These are phyloP conservation scores for Triadica sebifera DNA, from an alignment of 345 rosid species.

Conservation along the genomic window DNA sequence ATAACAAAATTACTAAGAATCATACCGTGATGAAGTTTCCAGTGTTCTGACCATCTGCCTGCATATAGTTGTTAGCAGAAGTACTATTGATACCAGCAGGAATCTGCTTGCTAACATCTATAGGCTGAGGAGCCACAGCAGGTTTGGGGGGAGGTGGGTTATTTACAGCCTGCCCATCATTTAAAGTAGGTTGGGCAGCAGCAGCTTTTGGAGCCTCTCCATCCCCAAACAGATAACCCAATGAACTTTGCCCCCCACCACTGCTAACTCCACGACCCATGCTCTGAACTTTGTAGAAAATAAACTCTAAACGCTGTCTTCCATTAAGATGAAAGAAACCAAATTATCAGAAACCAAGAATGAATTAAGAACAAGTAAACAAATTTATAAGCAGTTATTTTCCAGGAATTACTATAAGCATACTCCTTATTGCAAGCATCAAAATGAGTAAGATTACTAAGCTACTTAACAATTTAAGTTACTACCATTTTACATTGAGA, in stretches of 20 bases:
- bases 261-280: slow-evolving; percentile 84
- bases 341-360: not conserved
- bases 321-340: not conserved
- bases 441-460: not conserved
- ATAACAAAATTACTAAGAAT: not conserved
- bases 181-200: slow-evolving; percentile 33
- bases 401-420: not conserved
- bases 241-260: slow-evolving; percentile 88
- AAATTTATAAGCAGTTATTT: not conserved
- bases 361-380: not conserved
- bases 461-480: not conserved
- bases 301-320: not conserved
- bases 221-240: slow-evolving; percentile 71
- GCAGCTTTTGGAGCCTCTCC: slow-evolving; percentile 72
- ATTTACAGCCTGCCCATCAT: slow-evolving; percentile 33
- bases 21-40: slow-evolving; percentile 81
- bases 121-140: slow-evolving; percentile 41
- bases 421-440: not conserved
- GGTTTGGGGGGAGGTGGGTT: slow-evolving; percentile 39
- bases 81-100: slow-evolving; percentile 65
- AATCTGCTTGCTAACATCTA: slow-evolving; percentile 46
- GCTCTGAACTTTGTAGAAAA: slow-evolving; percentile 5
- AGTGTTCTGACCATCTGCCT: slow-evolving; percentile 80
- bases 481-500: not conserved
- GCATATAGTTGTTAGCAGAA: slow-evolving; percentile 66